Conservation (phyloP, 305 asterid species). For the Withania somnifera region DNA sequence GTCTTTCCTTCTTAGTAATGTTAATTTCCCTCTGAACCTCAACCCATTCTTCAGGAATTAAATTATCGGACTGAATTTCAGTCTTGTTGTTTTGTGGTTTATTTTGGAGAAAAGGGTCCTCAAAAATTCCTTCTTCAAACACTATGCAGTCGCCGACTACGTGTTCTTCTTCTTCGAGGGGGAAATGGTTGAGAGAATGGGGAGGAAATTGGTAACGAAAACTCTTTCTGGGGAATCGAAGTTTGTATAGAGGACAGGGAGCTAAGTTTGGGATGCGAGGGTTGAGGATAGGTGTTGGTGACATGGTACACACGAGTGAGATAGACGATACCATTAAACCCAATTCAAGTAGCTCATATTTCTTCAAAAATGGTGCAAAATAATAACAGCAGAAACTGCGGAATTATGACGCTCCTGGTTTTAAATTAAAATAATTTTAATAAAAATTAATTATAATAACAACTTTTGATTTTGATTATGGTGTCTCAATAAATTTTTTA, state of each 20-base stretch:
- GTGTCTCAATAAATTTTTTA: too few species aligned
- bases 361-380: too few species aligned
- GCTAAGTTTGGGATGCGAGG: constrained; percentile 21
- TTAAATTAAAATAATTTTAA: too few species aligned
- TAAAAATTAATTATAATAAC: too few species aligned
- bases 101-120: constrained; percentile 45
- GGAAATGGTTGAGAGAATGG: constrained; percentile 15
- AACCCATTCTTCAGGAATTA: constrained; percentile 77
- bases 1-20: constrained; percentile 76
- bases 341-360: too few species aligned
- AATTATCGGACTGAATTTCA: constrained; percentile 42
- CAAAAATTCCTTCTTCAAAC: constrained; percentile 73
- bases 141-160: constrained; percentile 82
- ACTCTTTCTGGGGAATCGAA: background rate
- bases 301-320: background rate
- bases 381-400: too few species aligned
- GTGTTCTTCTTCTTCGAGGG: constrained; percentile 21
- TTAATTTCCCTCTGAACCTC: constrained; percentile 52
- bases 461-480: too few species aligned
- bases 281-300: constrained; percentile 14
- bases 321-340: background rate
- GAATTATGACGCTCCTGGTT: too few species aligned
- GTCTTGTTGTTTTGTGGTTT: background rate
- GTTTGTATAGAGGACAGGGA: constrained; percentile 16
- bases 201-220: background rate